Evolutionary conservation across 83 land plant species (phyloP).

Genomic region (Diphasiastrum complanatum): DNA sequence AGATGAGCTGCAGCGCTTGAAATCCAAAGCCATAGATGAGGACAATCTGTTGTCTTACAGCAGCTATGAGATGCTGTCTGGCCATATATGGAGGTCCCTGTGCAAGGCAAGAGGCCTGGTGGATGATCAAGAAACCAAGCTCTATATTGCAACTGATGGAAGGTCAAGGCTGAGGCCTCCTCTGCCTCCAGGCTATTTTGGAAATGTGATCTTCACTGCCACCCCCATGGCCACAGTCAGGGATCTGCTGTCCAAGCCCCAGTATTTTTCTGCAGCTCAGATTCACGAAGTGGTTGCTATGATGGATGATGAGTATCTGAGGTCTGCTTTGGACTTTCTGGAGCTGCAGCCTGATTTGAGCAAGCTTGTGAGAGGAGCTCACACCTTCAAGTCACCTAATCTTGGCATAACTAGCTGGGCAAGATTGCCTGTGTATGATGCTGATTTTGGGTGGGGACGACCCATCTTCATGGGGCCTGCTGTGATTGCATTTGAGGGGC

Average conservation of each 20-base stretch:
- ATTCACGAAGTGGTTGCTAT: conserved; percentile 22
- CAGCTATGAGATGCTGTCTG: conserved; percentile 26
- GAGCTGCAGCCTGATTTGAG: conserved; percentile 26
- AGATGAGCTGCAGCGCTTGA: conserved; percentile 15
- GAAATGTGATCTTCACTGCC: conserved; percentile 41
- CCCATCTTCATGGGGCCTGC: conserved; percentile 27
- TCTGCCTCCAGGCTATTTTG: conserved; percentile 51
- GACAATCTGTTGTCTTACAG: conserved; percentile 1
- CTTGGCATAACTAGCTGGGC: conserved; percentile 36
- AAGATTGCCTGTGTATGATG: conserved; percentile 22
- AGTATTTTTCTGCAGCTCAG: conserved; percentile 14
- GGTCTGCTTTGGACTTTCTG: conserved; percentile 38
- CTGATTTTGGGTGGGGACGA: conserved; percentile 26
- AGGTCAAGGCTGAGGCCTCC: conserved; percentile 42
- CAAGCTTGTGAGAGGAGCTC: conserved; percentile 11
- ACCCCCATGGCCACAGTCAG: conserved; percentile 16
- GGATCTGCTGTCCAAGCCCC: conserved; percentile 18
- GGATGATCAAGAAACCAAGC: conserved; percentile 40
- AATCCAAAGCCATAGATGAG: conserved; percentile 12
- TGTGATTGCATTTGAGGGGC: conserved; percentile 26
- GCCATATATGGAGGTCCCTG: conserved; percentile 53
- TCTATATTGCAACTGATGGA: conserved; percentile 52
- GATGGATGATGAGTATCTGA: conserved; percentile 44
- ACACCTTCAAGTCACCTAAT: conserved; percentile 23
- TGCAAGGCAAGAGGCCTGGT: conserved; percentile 49